Base-by-base conservation (phyloP, 176 grass and related monocot genomes). In the Paspalum notatum region DNA sequence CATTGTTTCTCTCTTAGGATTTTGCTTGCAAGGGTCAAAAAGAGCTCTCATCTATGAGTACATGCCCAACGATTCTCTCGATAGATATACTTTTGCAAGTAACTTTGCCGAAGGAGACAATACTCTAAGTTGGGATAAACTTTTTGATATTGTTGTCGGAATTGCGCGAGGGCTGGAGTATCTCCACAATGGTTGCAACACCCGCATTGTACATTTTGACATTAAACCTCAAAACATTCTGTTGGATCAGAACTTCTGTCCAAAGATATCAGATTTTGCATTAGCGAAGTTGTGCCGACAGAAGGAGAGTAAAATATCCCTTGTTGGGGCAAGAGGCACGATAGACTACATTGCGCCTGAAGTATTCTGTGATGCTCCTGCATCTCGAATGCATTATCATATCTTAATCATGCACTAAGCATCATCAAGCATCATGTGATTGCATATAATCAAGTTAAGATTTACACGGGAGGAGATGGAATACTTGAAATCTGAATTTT, bases 41-140 rank as follows among this genome's bases (percentile, higher is more conserved):
- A 66, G 80, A 74, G 86, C 75, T 68, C 86, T 88, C 1, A 5
- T 83, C 11, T 79, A 83, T 0, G 86, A 79, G 10, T 88, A 78
- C 39, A 83, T 87, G 80, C 75, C 67, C 9, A 83, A 79, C 18
- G 80, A 68, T 43, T 88, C 86, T 22, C 75, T 88, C 0, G 86
- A 88, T 18, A 84, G 32, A 53, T 67, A 67, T 7, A 20, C 4
- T 6, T 60, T 79, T 20, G 43, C 52, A 14, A 16, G 0, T 1
- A 25, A 66, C 14, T 42, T 12, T 12, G 5, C 54, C 10, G 54
- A 57, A 57, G 54, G 54, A 22, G n/a, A 57, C 47, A 5, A 53
- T 0, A 53, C 2, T 56, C 8, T 56, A 56, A 56, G 53, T 20
- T 56, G 20, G 54, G 54, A 22, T 21, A 57, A 10, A 57, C 2